Base-by-base conservation (phyloP, 306 rosid genomes). In the Gastrolobium bilobum region DNA sequence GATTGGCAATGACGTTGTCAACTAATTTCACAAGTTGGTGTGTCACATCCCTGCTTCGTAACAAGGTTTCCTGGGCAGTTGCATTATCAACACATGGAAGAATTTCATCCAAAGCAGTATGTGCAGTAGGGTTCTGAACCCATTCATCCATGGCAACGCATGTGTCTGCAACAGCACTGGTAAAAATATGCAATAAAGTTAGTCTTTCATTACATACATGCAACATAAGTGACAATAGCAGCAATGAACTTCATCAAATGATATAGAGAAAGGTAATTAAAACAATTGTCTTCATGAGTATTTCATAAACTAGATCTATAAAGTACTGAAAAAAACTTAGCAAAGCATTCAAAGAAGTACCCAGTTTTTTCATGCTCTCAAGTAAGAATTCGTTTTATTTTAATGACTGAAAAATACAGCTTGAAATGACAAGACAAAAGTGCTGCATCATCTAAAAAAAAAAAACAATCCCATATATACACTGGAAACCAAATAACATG, bases 61-160 rank as follows among this genome's bases (percentile, higher is more conserved):
- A 6, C 84, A 91, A 83, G 31, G 94, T 90, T 65, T 87, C 91
- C 81, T 84, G 89, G 10, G 96, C 98, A 29, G 92, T 87, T 50
- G 93, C 90, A 40, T 93, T 93, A 81, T 93, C 93, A 77, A 93
- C 99, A 10, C 98, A 93, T 0, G 99, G 98, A 35, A 95, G 91
- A 46, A 95, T 73, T 35, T 95, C 99, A 74, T 95, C 99, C 56
- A 95, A 78, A 65, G 99, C 92, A 59, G 99, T 95, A 66, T 85
- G 88, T 8, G 88, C 90, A 1, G 90, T 90, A 3, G 98, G 99
- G 78, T 90, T 85, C 84, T 77, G 89, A 56, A 91, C 90, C 99
- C 99, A 95, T 48, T 95, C 89, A 34, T 93, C 89, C 98, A 93
- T 93, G 10, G 97, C 83, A 78, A 95, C 94, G 60, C 99, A 95